phyloP scores from a whole-genome alignment of 768 basidiomycete genomes.

The Mycena rosella region DNA sequence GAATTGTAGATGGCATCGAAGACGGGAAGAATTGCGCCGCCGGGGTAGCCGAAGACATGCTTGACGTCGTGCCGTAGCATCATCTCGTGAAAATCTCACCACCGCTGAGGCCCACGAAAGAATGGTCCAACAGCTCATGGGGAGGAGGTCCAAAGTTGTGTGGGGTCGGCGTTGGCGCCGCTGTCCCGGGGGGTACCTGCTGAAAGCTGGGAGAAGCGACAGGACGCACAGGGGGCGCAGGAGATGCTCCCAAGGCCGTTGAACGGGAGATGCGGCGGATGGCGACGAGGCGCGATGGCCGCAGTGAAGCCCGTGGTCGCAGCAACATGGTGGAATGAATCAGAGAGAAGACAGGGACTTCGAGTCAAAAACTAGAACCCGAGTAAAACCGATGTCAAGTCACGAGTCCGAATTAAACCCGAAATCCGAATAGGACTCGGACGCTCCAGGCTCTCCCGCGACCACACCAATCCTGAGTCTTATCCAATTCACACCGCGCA shows the following conservation, averaged over 20 bases:
- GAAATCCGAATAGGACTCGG: too few species aligned
- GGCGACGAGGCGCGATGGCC: conserved; percentile 29
- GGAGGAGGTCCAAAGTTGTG: conserved; percentile 53
- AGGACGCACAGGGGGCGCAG: conserved; percentile 30
- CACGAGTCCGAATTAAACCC: too few species aligned
- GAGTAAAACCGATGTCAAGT: too few species aligned
- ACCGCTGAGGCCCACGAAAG: conserved; percentile 94
- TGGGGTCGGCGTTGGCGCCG: conserved; percentile 44
- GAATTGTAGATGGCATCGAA: conserved; percentile 99
- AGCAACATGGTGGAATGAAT: conserved; percentile 31
- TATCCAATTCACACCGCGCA: neutral
- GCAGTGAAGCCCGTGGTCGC: conserved; percentile 20
- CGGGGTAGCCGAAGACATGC: conserved; percentile 98
- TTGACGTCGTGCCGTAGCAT: conserved; percentile 97
- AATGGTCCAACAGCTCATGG: conserved; percentile 73
- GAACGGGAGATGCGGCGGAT: conserved; percentile 34
- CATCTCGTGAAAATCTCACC: conserved; percentile 99
- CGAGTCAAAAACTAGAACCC: conserved; percentile 14
- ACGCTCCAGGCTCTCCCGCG: too few species aligned
- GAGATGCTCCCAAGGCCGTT: conserved; percentile 26
- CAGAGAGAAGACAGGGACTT: too few species aligned
- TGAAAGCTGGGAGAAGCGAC: conserved; percentile 49
- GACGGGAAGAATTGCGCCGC: conserved; percentile 98
- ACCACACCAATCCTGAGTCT: too few species aligned
- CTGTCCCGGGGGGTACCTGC: conserved; percentile 58